Percentiles rank a stretch among this genome's conserved stretches.
phyloP scores from a whole-genome alignment of 208 protist genomes.

The Acanthamoeba triangularis region DNA sequence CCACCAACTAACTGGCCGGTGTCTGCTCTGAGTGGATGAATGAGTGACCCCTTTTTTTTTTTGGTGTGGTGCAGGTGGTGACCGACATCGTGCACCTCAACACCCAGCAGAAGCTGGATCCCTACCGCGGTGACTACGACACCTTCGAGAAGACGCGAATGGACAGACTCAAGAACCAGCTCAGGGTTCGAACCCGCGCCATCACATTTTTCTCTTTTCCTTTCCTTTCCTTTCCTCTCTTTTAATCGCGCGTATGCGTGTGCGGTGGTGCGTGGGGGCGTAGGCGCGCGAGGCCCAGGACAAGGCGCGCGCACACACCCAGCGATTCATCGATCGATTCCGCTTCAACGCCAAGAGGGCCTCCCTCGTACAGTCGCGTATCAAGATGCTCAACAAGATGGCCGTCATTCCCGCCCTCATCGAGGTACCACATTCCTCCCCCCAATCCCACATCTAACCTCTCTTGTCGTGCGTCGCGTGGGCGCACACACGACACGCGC shows the following conservation, averaged over 20 bases:
- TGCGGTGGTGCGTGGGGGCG: too few relatives aligned
- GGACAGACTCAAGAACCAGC: conserved; percentile 67
- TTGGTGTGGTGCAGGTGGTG: conserved; percentile 86
- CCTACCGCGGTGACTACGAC: conserved; percentile 87
- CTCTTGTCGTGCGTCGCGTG: neutral
- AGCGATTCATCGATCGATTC: conserved; percentile 85
- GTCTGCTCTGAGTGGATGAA: too few relatives aligned
- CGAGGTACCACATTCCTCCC: neutral
- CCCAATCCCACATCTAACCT: too few relatives aligned
- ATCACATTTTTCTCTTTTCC: too few relatives aligned
- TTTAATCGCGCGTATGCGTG: too few relatives aligned
- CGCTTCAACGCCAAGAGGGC: conserved; percentile 86
- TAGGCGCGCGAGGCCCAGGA: conserved; percentile 62
- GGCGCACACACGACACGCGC: too few relatives aligned
- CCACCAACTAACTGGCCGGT: too few relatives aligned
- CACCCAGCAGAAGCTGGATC: conserved; percentile 90
- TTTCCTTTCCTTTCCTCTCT: neutral
- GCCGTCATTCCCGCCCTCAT: conserved; percentile 67
- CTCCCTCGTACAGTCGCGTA: conserved; percentile 85
- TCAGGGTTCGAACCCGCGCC: neutral
- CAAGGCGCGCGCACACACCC: conserved; percentile 61
- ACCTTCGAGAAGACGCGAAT: conserved; percentile 73
- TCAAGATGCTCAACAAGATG: conserved; percentile 89
- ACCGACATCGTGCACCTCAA: conserved; percentile 97
- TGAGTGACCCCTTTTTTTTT: too few relatives aligned